Evolutionary conservation across 75 land plant species (phyloP), one percentile per base, ranked within the genome.

Genomic region (Azolla pinnata): DNA sequence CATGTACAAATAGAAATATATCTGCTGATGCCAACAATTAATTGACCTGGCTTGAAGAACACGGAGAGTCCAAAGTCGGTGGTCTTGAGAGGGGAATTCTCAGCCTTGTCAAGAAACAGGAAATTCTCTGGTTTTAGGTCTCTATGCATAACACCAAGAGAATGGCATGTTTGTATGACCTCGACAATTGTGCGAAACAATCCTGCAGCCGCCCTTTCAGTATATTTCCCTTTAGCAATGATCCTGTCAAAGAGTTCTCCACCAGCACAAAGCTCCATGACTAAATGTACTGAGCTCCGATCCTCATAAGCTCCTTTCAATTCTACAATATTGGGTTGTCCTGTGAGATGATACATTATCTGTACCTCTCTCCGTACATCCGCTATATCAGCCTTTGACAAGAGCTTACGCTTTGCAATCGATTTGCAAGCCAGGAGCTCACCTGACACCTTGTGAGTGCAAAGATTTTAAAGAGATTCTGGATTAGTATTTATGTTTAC

Each of bases 241-340:
- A 69, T 69, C 9, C 68, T 56, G 14, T 64, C 68, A 53, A 63
- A 69, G 26, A 69, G 69, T 12, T 63, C 71, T 1, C 71, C 71
- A 25, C 71, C 71, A 0, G 45, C 70, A 53, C 71, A 69, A 40
- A 64, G 56, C 20, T 69, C 71, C 71, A 69, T 69, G 8, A 69
- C 67, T 19, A 69, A 40, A 35, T 69, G 68, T 18, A 69, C 50
- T 28, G 68, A 69, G 31, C 42, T 12, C 34, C 33, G 29, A 63
- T 69, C 71, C 49, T 69, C 71, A 62, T 69, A 63, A 7, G 71
- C 57, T 17, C 71, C 71, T 29, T 63, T 49, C n/a, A 69, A 46
- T 31, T 64, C 69, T 0, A 69, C 71, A 21, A 69, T 69, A 34
- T 69, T 69, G 0, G 62, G 62, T 29, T 69, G 58, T 12, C 71